Base-by-base conservation (phyloP, 371 early-diverging fungal species). In the Haplosporangium sp. region DNA sequence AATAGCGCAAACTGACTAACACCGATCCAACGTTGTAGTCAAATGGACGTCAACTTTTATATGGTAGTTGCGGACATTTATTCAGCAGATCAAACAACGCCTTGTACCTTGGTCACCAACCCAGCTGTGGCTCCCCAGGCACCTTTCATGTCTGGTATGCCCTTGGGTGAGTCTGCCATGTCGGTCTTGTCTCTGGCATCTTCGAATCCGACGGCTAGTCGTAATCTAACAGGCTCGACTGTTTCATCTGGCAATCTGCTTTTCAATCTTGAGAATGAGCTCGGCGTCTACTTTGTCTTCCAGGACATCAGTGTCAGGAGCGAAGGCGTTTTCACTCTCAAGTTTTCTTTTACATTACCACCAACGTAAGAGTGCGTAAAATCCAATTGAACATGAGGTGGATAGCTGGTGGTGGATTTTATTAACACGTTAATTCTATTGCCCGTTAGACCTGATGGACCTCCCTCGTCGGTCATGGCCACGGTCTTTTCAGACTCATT, bases 241-340 rank as follows among this genome's bases (percentile, higher is more conserved):
- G 90, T 92, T 2, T 83, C 94, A 0, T 89, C 93, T 0, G 92
- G 92, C 1, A 84, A 85, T 29, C 85, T 90, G 37, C 85, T 95
- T 11, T 76, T 82, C 11, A 88, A 90, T 61, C 52, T 85, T 8
- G 84, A 92, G 47, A 87, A 90, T 54, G 82, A 90, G 29, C 86
- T 86, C 36, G 93, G 93, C 12, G 90, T 94, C 51, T 95, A 87
- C 53, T 93, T 92, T 70, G 81, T 92, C 48, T 93, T 93, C 72
- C 90, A 87, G 62, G 94, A 93, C 48, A 65, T 93, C 10, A 89
- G 89, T 52, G 84, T 93, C 23, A 82, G 94, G 45, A 87, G 86
- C 12, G 89, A 90, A 68, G 94, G 94, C 6, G 62, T 73, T 0
- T 93, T 87, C 81, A 84, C 87, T 6, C 81, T 93, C 6, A 83